Evolutionary conservation across 2,329 filamentous ascomycete species (phyloP), one percentile per base, ranked within the genome.

Genomic region (Allantophomopsis cytisporea): DNA sequence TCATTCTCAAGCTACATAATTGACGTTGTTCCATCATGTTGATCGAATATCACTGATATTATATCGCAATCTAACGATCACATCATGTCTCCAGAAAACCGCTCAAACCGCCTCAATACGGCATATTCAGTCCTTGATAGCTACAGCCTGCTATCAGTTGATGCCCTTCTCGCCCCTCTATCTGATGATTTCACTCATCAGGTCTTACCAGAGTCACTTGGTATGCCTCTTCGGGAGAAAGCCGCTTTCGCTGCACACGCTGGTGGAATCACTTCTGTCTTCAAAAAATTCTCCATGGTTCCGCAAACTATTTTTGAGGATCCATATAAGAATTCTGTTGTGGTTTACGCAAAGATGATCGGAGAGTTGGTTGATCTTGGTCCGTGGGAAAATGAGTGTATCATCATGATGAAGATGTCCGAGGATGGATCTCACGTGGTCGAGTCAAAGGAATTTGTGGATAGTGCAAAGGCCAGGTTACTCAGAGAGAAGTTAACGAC

Each of bases 401-500:
- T 21, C 8, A 21, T 21, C 20, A 21, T 21, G 20, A 21, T 21
- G 20, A 21, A 21, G 8, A 21, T 21, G 20, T 21, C 20, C 20
- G 20, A 21, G 8, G 20, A 21, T 21, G 20, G 20, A 5, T 8
- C 5, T 8, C 5, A 21, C 8, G 20, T 21, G 20, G 20, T 21
- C 5, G 20, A 21, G 8, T 21, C 20, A 8, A 21, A 21, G 20
- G 20, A 21, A 21, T 21, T 21, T 21, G 20, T 21, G 5, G 20
- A 21, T 8, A 21, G 20, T 8, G 20, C 20, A 21, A 21, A 21
- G 20, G 20, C 20, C 20, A 21, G 53, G 65, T 66, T 49, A 59
- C 65, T 38, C 57, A 66, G 42, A 63, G 60, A 49, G 49, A 61
- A 62, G 48, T 54, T 64, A 42, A 45, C 52, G 34, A 56, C 60